Base-by-base conservation (phyloP, 1,284 basidiomycete species). In the Puccinia triticina region DNA sequence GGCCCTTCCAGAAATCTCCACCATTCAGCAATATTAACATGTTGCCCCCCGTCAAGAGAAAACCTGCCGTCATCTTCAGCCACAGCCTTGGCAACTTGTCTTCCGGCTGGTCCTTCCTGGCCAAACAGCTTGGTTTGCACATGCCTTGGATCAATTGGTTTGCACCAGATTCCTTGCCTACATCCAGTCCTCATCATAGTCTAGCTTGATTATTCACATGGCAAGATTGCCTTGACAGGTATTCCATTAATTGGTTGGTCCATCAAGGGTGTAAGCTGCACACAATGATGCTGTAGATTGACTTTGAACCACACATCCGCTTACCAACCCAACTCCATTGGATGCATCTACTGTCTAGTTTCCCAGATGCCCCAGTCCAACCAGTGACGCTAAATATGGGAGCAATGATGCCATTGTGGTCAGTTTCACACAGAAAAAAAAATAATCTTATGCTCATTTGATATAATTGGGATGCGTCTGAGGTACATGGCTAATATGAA, bases 101-200 rank as follows among this genome's bases (percentile, higher is more conserved):
- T 10, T 32, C 43, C 23, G 77, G 77, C 7, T 80, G 77, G 77
- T 46, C 48, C 40, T 80, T 80, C 50, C 50, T 80, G 5, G 50
- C 66, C 16, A 11, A 80, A n/a, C 66, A 80, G 37, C 55, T 80
- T 43, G 46, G 66, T n/a, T 50, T 67, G 14, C 64, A 43, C 12
- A 80, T 80, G 77, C 77, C 77, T 43, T 80, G 77, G 77, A 40
- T 80, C 37, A 72, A 80, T 43, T 80, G 77, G 77, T 78, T 40
- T n/a, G 34, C 23, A 18, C 18, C 4, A 69, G 26, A 21, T 23
- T 21, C 7, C 29, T 18, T 43, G 29, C n/a, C 32, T 40, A 4
- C 18, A 40, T 69, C 43, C n/a, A n/a, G n/a, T n/a, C n/a, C n/a
- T n/a, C n/a, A n/a, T n/a, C n/a, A n/a, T n/a, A n/a, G n/a, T n/a